phyloP scores from a whole-genome alignment of 306 rosid species.

The Rosa chinensis region DNA sequence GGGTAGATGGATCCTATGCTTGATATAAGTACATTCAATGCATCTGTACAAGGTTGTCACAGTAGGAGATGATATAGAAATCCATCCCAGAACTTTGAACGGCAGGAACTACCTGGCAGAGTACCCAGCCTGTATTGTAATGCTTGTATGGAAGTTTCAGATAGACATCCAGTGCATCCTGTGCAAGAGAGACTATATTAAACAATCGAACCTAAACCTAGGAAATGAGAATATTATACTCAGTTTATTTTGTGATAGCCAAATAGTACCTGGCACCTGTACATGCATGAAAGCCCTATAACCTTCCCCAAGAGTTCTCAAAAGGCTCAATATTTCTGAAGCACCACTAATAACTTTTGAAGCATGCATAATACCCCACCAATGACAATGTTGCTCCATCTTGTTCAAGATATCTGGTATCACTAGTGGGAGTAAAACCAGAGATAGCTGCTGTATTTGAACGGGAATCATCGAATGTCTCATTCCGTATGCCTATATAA shows the following conservation, averaged over 20 bases:
- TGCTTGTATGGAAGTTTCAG: constrained; percentile 87
- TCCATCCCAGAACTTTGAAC: constrained; percentile 12
- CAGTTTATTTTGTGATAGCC: constrained; percentile 22
- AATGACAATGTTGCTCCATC: constrained; percentile 43
- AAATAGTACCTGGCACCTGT: constrained; percentile 80
- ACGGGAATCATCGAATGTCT: constrained; percentile 69
- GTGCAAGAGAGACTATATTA: constrained; percentile 29
- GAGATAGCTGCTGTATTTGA: constrained; percentile 52
- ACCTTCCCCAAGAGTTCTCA: constrained; percentile 88
- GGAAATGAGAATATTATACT: constrained; percentile 23
- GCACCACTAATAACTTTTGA: constrained; percentile 61
- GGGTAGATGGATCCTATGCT: background rate
- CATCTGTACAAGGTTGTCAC: background rate
- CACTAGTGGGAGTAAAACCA: constrained; percentile 52
- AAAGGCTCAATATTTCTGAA: constrained; percentile 73
- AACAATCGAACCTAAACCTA: constrained; percentile 25
- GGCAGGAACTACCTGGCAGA: constrained; percentile 74
- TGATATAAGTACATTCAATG: background rate
- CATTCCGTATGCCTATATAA: constrained; percentile 66
- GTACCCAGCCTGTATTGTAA: constrained; percentile 96
- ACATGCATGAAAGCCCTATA: constrained; percentile 85
- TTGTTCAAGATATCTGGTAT: constrained; percentile 59
- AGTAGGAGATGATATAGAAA: background rate
- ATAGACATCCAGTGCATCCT: constrained; percentile 90
- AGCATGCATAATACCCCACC: constrained; percentile 54